Percentiles rank a stretch among this genome's conserved stretches.
Evolutionary conservation across 2,329 filamentous ascomycete species (phyloP).

Genomic region (Alternaria ventricosa): DNA sequence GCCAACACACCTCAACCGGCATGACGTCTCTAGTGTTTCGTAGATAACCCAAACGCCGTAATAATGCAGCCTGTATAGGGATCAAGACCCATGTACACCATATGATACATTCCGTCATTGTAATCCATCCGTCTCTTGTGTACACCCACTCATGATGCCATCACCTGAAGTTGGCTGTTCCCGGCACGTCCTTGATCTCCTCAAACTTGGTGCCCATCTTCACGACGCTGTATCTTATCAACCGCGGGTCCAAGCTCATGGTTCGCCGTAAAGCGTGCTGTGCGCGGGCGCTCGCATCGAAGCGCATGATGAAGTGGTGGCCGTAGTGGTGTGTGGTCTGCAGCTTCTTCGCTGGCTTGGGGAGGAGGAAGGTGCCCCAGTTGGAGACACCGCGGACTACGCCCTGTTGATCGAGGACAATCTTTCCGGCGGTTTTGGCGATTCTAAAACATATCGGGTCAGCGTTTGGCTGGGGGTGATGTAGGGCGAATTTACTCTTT

Average conservation of each 20-base stretch:
- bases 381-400: constrained; percentile 92
- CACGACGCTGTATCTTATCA: constrained; percentile 86
- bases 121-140: background rate
- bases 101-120: constrained; percentile 2
- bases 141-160: background rate
- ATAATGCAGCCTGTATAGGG: background rate
- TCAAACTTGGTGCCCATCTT: constrained; percentile 76
- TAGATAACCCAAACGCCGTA: background rate
- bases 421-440: constrained; percentile 80
- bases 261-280: constrained; percentile 79
- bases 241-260: constrained; percentile 83
- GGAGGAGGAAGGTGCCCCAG: constrained; percentile 92
- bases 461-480: background rate
- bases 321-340: constrained; percentile 84
- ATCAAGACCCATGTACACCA: background rate
- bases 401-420: constrained; percentile 82
- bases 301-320: constrained; percentile 98
- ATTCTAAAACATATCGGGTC: constrained; percentile 66
- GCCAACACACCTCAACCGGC: background rate
- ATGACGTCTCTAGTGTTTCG: background rate
- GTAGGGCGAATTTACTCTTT: constrained; percentile 73
- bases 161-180: constrained; percentile 57
- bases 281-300: constrained; percentile 76
- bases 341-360: constrained; percentile 77
- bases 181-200: constrained; percentile 65